A percentile compares a stretch with the other conserved stretches of the same genome.
Conservation (phyloP, 345 rosid species). For the Mercurialis annua region DNA sequence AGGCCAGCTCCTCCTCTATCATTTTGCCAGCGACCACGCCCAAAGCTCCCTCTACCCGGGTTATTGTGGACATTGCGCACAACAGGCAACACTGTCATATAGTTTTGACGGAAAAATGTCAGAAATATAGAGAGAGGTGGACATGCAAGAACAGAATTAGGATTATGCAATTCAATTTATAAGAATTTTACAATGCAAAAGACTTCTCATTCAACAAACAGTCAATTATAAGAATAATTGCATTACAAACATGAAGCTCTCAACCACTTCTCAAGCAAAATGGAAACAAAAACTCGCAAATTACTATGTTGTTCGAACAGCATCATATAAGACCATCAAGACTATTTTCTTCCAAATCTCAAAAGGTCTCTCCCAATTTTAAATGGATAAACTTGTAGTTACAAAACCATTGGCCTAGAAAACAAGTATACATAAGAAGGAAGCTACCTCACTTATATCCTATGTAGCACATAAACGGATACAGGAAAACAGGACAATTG, state of each 20-base stretch:
- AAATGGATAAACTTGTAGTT: background rate
- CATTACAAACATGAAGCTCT: background rate
- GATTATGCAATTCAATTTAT: background rate
- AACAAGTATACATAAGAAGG: background rate
- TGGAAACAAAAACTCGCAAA: too few relatives aligned
- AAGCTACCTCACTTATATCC: background rate
- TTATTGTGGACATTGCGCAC: slow-evolving; percentile 46
- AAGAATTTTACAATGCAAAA: background rate
- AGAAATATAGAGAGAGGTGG: background rate
- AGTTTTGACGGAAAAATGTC: slow-evolving; percentile 1
- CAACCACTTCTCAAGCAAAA: background rate
- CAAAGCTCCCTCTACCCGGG: slow-evolving; percentile 60
- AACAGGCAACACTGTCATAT: slow-evolving; percentile 62
- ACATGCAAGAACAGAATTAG: background rate
- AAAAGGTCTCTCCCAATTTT: background rate
- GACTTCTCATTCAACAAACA: background rate
- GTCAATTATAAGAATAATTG: slow-evolving; percentile 2
- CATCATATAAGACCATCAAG: background rate
- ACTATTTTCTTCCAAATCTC: background rate
- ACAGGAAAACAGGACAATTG: too few relatives aligned
- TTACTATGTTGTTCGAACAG: background rate
- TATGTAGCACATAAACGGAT: too few relatives aligned
- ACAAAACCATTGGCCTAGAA: background rate
- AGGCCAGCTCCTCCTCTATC: slow-evolving; percentile 89
- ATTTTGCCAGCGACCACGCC: slow-evolving; percentile 82